phyloP scores from a whole-genome alignment of 768 basidiomycete species.

The Tephrocybe sp. region DNA sequence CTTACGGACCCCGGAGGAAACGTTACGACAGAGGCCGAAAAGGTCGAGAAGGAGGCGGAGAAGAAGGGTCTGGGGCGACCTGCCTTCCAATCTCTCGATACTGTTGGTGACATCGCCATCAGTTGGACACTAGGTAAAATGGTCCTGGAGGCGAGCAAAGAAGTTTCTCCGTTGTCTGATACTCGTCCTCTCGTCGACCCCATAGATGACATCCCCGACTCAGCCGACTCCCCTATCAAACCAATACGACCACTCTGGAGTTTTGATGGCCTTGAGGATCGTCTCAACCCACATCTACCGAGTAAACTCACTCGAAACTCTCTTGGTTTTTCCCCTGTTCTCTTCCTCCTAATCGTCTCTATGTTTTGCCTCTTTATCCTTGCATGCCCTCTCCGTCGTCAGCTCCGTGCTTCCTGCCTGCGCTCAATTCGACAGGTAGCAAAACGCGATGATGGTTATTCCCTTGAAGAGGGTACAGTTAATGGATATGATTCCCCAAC shows the following conservation, averaged over 20 bases:
- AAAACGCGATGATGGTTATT: constrained; percentile 37
- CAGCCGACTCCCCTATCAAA: constrained; percentile 51
- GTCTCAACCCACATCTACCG: constrained; percentile 67
- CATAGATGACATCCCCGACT: constrained; percentile 61
- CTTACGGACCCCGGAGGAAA: constrained; percentile 87
- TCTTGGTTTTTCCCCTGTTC: constrained; percentile 71
- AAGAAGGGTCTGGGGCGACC: constrained; percentile 82
- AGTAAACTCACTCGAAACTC: constrained; percentile 58
- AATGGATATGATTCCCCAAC: constrained; percentile 32
- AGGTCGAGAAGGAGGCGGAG: constrained; percentile 73
- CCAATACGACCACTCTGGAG: constrained; percentile 66
- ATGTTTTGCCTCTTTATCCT: constrained; percentile 44
- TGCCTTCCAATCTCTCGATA: constrained; percentile 90
- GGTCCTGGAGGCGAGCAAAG: constrained; percentile 96
- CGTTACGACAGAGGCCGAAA: constrained; percentile 62
- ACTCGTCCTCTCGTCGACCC: constrained; percentile 70
- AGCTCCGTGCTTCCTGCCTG: constrained; percentile 45
- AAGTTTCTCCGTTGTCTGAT: constrained; percentile 53
- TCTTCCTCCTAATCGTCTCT: constrained; percentile 56
- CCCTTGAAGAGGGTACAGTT: constrained; percentile 54
- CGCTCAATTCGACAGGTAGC: constrained; percentile 40
- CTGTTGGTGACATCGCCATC: constrained; percentile 91
- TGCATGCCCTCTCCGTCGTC: constrained; percentile 58
- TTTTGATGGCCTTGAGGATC: constrained; percentile 61
- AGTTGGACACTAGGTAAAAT: constrained; percentile 99